phyloP scores from a whole-genome alignment of 139 green algal genomes.

The Picochlorum sp. region DNA sequence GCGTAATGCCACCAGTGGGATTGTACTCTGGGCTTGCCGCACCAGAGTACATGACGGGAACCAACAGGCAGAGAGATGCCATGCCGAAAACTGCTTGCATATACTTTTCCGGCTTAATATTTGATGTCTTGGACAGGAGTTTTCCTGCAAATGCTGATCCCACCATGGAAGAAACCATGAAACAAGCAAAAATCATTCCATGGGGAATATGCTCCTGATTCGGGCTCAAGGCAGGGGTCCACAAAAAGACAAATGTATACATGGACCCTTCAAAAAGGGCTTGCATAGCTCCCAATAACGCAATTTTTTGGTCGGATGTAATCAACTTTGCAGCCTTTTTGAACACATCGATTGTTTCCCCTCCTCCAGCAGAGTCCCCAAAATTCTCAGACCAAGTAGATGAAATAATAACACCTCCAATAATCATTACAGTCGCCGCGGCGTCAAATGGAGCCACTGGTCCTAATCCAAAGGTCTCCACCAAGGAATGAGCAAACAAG shows the following conservation, averaged over 20 bases:
- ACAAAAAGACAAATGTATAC: constrained; percentile 99
- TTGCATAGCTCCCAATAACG: constrained; percentile 82
- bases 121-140: constrained; percentile 27
- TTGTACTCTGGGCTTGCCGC: not conserved
- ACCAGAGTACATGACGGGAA: constrained; percentile 31
- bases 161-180: constrained; percentile 91
- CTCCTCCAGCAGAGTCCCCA: constrained; percentile 46
- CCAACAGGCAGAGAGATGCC: constrained; percentile 40
- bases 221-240: constrained; percentile 82
- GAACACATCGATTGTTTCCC: constrained; percentile 35
- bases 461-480: constrained; percentile 61
- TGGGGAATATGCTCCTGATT: constrained; percentile 82
- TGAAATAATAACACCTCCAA: constrained; percentile 65
- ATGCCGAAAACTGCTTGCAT: constrained; percentile 78
- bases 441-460: constrained; percentile 94
- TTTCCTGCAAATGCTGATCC: constrained; percentile 54
- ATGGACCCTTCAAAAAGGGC: constrained; percentile 89
- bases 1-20: constrained; percentile 30
- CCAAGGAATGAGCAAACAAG: constrained; percentile 79
- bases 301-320: constrained; percentile 47
- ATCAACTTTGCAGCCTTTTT: constrained; percentile 40
- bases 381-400: constrained; percentile 91
- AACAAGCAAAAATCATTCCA: constrained; percentile 90
- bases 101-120: constrained; percentile 54
- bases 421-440: constrained; percentile 59